Percentiles rank a stretch among this genome's conserved stretches.
These are phyloP conservation scores for Claviceps monticola DNA, from an alignment of 2,329 filamentous ascomycete genomes.

Conservation along the genomic window DNA sequence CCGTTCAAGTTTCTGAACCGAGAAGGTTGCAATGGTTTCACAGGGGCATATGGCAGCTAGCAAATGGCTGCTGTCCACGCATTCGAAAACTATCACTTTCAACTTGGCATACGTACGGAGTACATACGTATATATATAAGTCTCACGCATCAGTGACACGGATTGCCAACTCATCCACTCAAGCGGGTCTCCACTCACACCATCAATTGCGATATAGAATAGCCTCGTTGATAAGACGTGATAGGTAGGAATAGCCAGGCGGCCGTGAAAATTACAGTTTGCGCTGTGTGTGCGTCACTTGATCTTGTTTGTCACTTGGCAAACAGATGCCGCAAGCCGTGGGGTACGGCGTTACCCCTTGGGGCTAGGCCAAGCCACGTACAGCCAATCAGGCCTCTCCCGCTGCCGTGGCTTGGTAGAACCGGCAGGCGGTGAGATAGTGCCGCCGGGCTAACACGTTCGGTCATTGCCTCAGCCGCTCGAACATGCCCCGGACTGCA, in stretches of 20 bases:
- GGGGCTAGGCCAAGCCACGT: background rate
- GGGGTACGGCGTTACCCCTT: background rate
- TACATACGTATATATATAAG: too few relatives aligned
- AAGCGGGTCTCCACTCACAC: too few relatives aligned
- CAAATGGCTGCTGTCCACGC: too few relatives aligned
- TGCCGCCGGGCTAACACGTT: slow-evolving; percentile 8
- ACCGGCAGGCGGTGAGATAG: slow-evolving; percentile 10
- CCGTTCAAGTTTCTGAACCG: too few relatives aligned
- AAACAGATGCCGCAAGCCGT: too few relatives aligned
- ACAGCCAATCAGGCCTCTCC: slow-evolving; percentile 6
- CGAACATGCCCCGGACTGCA: background rate
- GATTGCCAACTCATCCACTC: too few relatives aligned
- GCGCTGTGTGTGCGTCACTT: background rate
- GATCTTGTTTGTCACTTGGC: background rate
- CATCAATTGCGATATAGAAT: too few relatives aligned
- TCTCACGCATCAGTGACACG: too few relatives aligned
- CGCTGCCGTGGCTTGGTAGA: slow-evolving; percentile 4
- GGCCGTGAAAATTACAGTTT: background rate
- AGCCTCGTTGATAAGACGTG: background rate
- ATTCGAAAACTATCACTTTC: too few relatives aligned
- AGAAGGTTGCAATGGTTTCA: too few relatives aligned
- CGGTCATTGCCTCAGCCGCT: background rate
- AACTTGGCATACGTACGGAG: too few relatives aligned
- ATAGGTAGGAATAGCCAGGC: background rate
- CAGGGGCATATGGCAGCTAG: too few relatives aligned